Percentiles rank a stretch among this genome's conserved stretches.
phyloP scores from a whole-genome alignment of 352 stramenopile species.

The Pythium plurisporium region DNA sequence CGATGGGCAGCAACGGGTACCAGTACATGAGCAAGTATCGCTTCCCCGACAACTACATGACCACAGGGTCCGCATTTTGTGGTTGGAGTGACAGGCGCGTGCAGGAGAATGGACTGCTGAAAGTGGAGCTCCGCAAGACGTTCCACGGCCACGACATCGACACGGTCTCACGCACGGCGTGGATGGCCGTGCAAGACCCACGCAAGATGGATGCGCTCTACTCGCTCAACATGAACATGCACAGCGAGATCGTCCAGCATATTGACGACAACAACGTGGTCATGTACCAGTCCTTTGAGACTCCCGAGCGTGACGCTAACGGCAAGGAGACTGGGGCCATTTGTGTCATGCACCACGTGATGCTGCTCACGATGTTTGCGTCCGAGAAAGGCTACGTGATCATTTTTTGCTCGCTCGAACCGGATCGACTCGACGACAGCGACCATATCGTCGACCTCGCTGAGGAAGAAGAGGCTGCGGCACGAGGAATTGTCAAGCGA shows the following conservation, averaged over 20 bases:
- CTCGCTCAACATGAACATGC: conserved; percentile 31
- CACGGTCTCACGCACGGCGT: conserved; percentile 19
- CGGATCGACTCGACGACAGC: conserved; percentile 17
- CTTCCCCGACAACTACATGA: conserved; percentile 19
- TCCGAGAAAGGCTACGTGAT: conserved; percentile 19
- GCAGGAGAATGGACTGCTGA: conserved; percentile 30
- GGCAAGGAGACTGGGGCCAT: conserved; percentile 12
- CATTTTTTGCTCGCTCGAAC: conserved; percentile 20
- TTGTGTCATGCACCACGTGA: conserved; percentile 19
- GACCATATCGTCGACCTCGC: conserved; percentile 19
- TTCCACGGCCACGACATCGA: conserved; percentile 15
- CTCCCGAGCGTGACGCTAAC: conserved; percentile 16
- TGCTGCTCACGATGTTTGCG: conserved; percentile 21
- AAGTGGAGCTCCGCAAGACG: conserved; percentile 28
- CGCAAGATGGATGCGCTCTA: conserved; percentile 23
- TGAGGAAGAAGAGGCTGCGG: conserved; percentile 16
- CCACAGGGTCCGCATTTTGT: conserved; percentile 23
- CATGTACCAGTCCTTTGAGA: conserved; percentile 36
- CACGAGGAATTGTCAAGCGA: not conserved
- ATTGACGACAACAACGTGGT: conserved; percentile 36
- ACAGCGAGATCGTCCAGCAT: conserved; percentile 25
- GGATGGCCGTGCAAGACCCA: conserved; percentile 23
- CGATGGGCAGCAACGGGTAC: conserved; percentile 27
- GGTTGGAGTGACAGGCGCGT: conserved; percentile 31
- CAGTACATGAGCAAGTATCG: conserved; percentile 24